phyloP scores from a whole-genome alignment of 495 filamentous ascomycete genomes.

The Penicillium turbatum region DNA sequence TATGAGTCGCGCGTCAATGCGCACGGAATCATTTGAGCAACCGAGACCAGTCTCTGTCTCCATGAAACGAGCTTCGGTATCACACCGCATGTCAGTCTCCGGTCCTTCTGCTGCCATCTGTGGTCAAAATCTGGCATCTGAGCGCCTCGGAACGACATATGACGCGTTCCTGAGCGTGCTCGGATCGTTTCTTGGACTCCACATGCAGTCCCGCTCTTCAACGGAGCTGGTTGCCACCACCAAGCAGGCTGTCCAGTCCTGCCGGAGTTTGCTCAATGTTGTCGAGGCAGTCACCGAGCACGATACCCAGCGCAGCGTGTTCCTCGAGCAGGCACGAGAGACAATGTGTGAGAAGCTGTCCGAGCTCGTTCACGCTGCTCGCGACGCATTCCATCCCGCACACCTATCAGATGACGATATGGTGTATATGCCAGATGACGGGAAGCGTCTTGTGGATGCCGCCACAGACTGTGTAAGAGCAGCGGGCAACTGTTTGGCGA shows the following conservation, averaged over 20 bases:
- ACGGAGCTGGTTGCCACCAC: conserved; percentile 72
- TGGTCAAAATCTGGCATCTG: conserved; percentile 55
- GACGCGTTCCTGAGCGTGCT: conserved; percentile 85
- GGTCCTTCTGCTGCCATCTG: conserved; percentile 40
- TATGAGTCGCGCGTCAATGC: conserved; percentile 36
- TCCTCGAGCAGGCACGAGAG: conserved; percentile 64
- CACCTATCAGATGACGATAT: conserved; percentile 62
- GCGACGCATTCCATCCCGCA: conserved; percentile 65
- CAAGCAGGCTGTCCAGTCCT: conserved; percentile 76
- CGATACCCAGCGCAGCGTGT: conserved; percentile 58
- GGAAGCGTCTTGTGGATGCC: conserved; percentile 68
- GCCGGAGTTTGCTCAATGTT: conserved; percentile 68
- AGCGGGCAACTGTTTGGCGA: conserved; percentile 84
- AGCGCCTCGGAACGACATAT: conserved; percentile 68
- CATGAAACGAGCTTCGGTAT: conserved; percentile 51
- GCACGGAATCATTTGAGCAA: conserved; percentile 33
- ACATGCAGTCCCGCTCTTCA: conserved; percentile 83
- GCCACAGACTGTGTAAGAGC: conserved; percentile 87
- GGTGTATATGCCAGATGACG: conserved; percentile 75
- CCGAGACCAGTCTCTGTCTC: conserved; percentile 33
- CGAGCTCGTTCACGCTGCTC: conserved; percentile 73
- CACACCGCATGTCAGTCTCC: conserved; percentile 54
- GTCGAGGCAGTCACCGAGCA: conserved; percentile 82
- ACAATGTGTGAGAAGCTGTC: conserved; percentile 76
- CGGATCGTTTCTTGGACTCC: conserved; percentile 86